Base-by-base conservation (phyloP, 495 filamentous ascomycete species). In the Trichoderma gamsii region DNA sequence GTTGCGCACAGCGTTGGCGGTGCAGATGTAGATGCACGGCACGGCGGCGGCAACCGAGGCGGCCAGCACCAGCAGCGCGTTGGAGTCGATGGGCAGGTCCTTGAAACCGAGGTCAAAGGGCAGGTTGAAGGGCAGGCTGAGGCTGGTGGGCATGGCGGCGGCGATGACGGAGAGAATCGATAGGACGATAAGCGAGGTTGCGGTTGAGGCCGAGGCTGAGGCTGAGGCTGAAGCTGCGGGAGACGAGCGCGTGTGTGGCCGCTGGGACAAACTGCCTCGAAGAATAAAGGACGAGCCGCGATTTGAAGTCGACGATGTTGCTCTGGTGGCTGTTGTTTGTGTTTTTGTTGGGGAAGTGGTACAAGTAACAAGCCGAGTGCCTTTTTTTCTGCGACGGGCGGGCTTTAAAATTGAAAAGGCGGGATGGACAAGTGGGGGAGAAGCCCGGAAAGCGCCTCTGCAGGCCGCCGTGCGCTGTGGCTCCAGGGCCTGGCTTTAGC, bases 1-100 rank as follows among this genome's bases (percentile, higher is more conserved):
- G 11, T 77, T 73, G 69, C 79, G 74, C 29, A 82, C 79, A 27
- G 87, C 80, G 44, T 79, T 77, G 18, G 80, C 78, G 0, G 87
- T 89, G 78, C 86, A 90, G 41, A 86, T 71, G 77, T 88, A 80
- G 73, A 92, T 76, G 32, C 86, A 70, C 67, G 91, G 80, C 71
- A 95, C 66, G 70, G 83, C 69, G 73, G 87, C 75, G 79, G 83
- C 69, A 25, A 46, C 43, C 77, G 84, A 68, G 75, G 85, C 72
- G 78, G 76, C 74, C n/a, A 78, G 32, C 56, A 61, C 56, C 11
- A 61, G 25, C 8, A 61, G 25, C 7, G 56, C 7, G 23, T 32
- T 61, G 56, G 56, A 61, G 56, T 32, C n/a, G 27, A 61, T 4
- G 25, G 16, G 16, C 56, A 61, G 56, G 16, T 16, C 11, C 44